Evolutionary conservation across 345 rosid genomes (phyloP).

Genomic region (Noccaea bulbosa): DNA sequence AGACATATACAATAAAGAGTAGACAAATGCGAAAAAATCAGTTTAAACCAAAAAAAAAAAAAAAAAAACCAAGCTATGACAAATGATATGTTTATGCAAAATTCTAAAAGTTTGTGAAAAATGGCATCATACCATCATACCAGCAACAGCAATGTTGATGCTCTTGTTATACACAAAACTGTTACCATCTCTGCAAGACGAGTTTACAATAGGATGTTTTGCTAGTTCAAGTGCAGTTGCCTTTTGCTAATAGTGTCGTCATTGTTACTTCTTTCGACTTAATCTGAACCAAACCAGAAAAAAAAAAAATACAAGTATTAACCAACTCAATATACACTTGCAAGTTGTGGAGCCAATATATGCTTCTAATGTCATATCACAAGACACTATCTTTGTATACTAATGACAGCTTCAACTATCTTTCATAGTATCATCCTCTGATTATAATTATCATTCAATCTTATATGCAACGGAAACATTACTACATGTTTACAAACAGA

Average conservation of each 20-base stretch:
- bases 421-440: too few relatives aligned
- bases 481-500: not conserved
- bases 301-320: not conserved
- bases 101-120: too few relatives aligned
- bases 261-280: conserved; percentile 95
- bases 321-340: not conserved
- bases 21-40: too few relatives aligned
- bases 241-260: conserved; percentile 95
- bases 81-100: too few relatives aligned
- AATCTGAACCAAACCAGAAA: conserved; percentile 59
- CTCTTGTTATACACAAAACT: conserved; percentile 84
- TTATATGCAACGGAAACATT: too few relatives aligned
- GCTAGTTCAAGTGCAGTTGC: conserved; percentile 90
- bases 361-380: too few relatives aligned
- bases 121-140: too few relatives aligned
- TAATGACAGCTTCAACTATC: too few relatives aligned
- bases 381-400: conserved; percentile 10
- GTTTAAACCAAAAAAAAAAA: too few relatives aligned
- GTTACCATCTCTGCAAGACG: conserved; percentile 89
- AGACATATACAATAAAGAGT: too few relatives aligned
- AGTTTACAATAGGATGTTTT: conserved; percentile 80
- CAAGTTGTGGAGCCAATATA: not conserved
- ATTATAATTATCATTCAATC: too few relatives aligned
- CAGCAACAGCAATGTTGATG: conserved; percentile 95
- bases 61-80: too few relatives aligned